A percentile compares a stretch with the other conserved stretches of the same genome.
Conservation (phyloP, 345 rosid genomes). For the Microcos paniculata region DNA sequence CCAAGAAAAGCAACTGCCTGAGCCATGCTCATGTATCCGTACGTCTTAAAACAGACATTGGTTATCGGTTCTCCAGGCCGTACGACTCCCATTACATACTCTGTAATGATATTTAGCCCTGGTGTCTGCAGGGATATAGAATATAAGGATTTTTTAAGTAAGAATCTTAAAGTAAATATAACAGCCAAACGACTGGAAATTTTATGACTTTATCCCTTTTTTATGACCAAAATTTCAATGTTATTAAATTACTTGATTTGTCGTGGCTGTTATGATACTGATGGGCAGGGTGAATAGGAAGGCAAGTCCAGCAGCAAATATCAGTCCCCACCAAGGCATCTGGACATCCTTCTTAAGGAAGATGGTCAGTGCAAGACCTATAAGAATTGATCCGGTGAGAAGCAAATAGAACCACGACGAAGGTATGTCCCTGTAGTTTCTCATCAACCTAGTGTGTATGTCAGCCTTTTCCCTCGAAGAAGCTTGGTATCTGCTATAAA, state of each 20-base stretch:
- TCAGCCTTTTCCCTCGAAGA: constrained; percentile 36
- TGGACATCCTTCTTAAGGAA: constrained; percentile 39
- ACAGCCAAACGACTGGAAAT: neutral
- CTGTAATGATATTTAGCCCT: constrained; percentile 38
- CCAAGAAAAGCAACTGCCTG: constrained; percentile 37
- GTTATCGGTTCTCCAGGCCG: constrained; percentile 37
- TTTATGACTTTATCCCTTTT: neutral
- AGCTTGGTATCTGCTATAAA: constrained; percentile 30
- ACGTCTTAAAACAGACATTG: constrained; percentile 40
- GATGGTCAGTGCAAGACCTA: constrained; percentile 34
- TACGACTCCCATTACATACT: constrained; percentile 35
- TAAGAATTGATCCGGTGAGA: constrained; percentile 24
- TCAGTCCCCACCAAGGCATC: constrained; percentile 53
- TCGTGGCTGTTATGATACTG: constrained; percentile 48
- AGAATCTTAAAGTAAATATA: neutral
- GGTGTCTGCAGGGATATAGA: constrained; percentile 27
- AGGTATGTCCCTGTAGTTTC: constrained; percentile 40
- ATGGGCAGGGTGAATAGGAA: constrained; percentile 47
- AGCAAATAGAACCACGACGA: constrained; percentile 46
- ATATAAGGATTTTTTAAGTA: neutral
- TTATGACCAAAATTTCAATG: neutral
- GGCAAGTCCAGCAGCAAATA: constrained; percentile 44
- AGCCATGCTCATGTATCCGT: constrained; percentile 42
- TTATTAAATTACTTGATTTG: constrained; percentile 46
- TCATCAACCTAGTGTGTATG: constrained; percentile 44